Evolutionary conservation across 768 basidiomycete species (phyloP), one percentile per base, ranked within the genome.

Genomic region (Leccinum ochraceum): DNA sequence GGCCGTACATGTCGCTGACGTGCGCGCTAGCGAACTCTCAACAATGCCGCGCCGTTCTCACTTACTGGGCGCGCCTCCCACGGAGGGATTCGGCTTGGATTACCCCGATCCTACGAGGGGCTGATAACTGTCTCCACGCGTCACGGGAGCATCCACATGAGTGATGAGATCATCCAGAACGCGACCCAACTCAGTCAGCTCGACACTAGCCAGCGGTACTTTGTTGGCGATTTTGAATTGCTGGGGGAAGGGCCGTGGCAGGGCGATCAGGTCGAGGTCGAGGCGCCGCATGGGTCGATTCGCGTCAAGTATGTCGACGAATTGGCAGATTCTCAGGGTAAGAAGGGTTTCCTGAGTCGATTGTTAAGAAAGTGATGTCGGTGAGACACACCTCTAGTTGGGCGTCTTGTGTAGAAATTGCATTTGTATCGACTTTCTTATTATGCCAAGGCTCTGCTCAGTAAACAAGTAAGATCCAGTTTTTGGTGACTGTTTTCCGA

Each of bases 61-160:
- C 34, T 74, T 16, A 63, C 51, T 0, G 67, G 63, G 1, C 39
- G 32, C 1, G 20, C 65, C 1, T 9, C 44, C 1, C 54, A 73
- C 3, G 71, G 71, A 1, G 1, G 34, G 6, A 24, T 74, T 34
- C 57, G 53, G 2, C 24, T 72, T 0, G 39, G 57, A 0, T 3
- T 75, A 2, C 73, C 71, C 1, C 63, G 54, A 2, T 65, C 67
- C 14, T 73, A 75, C 24, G 55, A 61, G 13, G 71, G 71, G 0
- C 6, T 68, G 20, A 13, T 73, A 3, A 42, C 53, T 4, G 26
- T 71, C 17, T 59, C 67, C 1, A 69, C 71, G 4, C 53, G 14
- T 3, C 59, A 66, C 16, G 71, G 71, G 2, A 64, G 56, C 4
- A 44, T 69, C 36, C 44, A 53, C 0, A 37, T 73, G 17, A 42